Evolutionary conservation across 2,329 filamentous ascomycete genomes (phyloP), one percentile per base, ranked within the genome.

Genomic region (Metarhizium brunneum): DNA sequence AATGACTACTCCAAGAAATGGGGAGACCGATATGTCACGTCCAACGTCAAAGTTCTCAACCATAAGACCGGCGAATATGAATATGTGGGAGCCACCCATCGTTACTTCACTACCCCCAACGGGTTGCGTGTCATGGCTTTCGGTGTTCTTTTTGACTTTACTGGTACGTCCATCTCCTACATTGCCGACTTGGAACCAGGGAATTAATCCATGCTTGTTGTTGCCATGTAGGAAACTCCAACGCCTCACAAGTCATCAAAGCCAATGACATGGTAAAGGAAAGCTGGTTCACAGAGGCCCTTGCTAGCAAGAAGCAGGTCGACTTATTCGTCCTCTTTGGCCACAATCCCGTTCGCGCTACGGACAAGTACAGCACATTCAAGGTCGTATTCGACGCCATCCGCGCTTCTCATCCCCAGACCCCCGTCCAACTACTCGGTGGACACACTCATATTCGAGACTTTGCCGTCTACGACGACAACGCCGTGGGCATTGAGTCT

Each of bases 401-500:
- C 60, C 78, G 84, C 16, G 72, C 73, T 11, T 68, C 76, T 18
- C 78, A 78, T 53, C 79, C 82, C 1, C 69, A 77, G 14, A 80
- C 77, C 2, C 84, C 84, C 0, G 79, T 87, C 50, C 83, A 86
- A 65, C 76, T 82, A 54, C 84, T 88, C 60, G 84, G 83, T 20
- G 84, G 83, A 10, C 84, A 86, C 67, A 79, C 73, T 42, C 84
- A 86, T 63, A 78, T 85, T 57, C 80, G 85, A 16, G 84, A 88
- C 64, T 85, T 86, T 64, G 76, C 75, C 18, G 79, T 85, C 2
- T 85, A 82, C 58, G 84, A 88, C 63, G 75, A 81, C 55, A 77
- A 76, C 61, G 78, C 80, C 6, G 83, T 83, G 4, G 83, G 76
- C 0, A 71, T 87, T 8, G 83, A 85, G 61, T 81, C 83, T 2